Base-by-base conservation (phyloP, 108 stramenopile species). In the Skeletonema potamos region DNA sequence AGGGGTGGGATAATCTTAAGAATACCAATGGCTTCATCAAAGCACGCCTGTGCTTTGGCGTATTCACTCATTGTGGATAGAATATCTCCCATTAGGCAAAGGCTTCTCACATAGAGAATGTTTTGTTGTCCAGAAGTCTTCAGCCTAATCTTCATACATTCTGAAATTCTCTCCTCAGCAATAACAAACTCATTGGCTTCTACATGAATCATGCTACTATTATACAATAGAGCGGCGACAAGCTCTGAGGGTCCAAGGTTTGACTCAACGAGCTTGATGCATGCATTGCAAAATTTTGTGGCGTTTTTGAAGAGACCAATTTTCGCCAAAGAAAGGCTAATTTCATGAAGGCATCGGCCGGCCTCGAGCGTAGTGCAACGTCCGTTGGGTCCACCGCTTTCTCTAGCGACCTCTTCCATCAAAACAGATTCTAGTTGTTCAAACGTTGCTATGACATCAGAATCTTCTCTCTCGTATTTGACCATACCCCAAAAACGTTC, bases 251-350 rank as follows among this genome's bases (percentile, higher is more conserved):
- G 61, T 30, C 86, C 87, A 26, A 86, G 58, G 6, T 82, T 76
- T 6, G 72, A 34, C 5, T 74, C 62, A 0, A 89, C 71, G 28
- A 92, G 72, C 58, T 89, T 79, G 30, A 89, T 72, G 54, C 91
- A 89, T 17, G 66, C 74, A 57, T 89, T 87, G 78, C 88, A 89
- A 66, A 87, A 86, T 17, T 62, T 66, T 29, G 89, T 82, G n/a
- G 91, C 85, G 11, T 82, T 74, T 26, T 82, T 74, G 88, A 86
- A 92, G 59, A 87, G 89, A 17, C 84, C 69, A 34, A 84, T 81
- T 57, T 88, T 84, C 3, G 88, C 84, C 58, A 92, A 66, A n/a
- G 88, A 89, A 54, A 89, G 75, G 22, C 85, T 85, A 62, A 92
- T 86, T 56, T 88, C 88, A 62, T 86, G 85, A 48, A 88, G 88